Evolutionary conservation across 768 basidiomycete species (phyloP), one percentile per base, ranked within the genome.

Genomic region (Asterophora parasitica): DNA sequence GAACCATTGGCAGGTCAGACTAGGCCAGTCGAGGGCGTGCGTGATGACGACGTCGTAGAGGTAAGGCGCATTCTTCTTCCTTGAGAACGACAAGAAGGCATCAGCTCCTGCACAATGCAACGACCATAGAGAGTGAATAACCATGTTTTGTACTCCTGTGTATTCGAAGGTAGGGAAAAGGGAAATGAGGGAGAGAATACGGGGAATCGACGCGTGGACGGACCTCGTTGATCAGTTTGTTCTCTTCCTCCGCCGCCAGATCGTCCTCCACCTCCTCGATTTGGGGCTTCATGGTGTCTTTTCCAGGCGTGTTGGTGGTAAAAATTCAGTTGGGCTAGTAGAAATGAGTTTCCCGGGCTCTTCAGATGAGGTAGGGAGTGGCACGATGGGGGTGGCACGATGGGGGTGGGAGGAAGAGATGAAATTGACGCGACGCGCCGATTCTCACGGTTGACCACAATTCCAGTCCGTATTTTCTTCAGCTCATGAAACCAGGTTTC

Each of bases 51-150:
- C 77, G 67, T 99, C 96, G 66, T 99, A 99, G 11, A 98, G 81
- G 70, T 95, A 98, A 10, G 94, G 95, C 44, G 94, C 92, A 69
- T 94, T 95, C 72, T 92, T 92, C 76, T 92, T 92, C 89, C 89
- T 92, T 64, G 41, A 42, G 35, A 50, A 40, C 15, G 28, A 41
- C 48, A 35, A 41, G 38, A 38, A 39, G 20, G 33, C 34, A 20
- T 45, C 28, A 45, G 48, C 17, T 43, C 26, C 23, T 46, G 33
- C 36, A 39, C 9, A 38, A 38, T 26, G 7, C 36, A 49, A 28
- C 45, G 41, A 28, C 34, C 30, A 49, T 36, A 48, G 33, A 32
- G n/a, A 17, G 32, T 16, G 11, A 39, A 61, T 57, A 58, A 87
- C 88, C 88, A 91, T 56, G 81, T 88, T 68, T 91, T 91, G 62